phyloP scores from a whole-genome alignment of 139 green algal species.

The Tetratostichococcus sp. region DNA sequence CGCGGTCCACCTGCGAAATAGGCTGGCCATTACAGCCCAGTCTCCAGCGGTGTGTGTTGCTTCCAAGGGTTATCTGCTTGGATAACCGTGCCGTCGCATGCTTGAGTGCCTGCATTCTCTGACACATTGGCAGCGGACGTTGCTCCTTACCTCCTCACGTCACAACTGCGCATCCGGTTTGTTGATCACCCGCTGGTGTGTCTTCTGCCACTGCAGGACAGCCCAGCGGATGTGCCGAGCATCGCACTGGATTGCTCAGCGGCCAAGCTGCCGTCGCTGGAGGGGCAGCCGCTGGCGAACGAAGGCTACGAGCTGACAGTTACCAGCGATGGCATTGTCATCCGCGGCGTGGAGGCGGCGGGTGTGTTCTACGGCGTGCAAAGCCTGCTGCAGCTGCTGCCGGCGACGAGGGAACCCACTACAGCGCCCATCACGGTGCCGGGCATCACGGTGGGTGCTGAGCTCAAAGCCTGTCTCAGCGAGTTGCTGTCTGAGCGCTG shows the following conservation, averaged over 20 bases:
- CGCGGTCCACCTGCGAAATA: neutral
- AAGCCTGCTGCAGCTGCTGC: conserved; percentile 50
- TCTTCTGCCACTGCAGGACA: neutral
- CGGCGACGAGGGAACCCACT: neutral
- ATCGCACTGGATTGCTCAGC: neutral
- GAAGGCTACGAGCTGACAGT: conserved; percentile 49
- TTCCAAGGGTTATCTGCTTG: too few species aligned
- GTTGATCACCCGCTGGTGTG: too few species aligned
- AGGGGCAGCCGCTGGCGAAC: conserved; percentile 8
- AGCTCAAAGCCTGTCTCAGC: too few species aligned
- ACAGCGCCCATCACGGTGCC: neutral
- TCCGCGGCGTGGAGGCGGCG: conserved; percentile 18
- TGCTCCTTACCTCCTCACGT: too few species aligned
- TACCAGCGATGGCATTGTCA: conserved; percentile 10
- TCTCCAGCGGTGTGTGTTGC: neutral
- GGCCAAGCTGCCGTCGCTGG: neutral
- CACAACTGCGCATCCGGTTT: too few species aligned
- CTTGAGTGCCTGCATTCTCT: too few species aligned
- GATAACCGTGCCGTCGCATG: too few species aligned
- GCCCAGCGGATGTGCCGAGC: neutral
- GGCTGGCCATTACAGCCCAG: neutral
- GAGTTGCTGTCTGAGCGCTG: too few species aligned
- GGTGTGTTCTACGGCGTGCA: conserved; percentile 60
- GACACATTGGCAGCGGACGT: too few species aligned
- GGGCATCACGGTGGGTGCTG: neutral